phyloP scores from a whole-genome alignment of 2,329 filamentous ascomycete species.

The Penicillium sp. region DNA sequence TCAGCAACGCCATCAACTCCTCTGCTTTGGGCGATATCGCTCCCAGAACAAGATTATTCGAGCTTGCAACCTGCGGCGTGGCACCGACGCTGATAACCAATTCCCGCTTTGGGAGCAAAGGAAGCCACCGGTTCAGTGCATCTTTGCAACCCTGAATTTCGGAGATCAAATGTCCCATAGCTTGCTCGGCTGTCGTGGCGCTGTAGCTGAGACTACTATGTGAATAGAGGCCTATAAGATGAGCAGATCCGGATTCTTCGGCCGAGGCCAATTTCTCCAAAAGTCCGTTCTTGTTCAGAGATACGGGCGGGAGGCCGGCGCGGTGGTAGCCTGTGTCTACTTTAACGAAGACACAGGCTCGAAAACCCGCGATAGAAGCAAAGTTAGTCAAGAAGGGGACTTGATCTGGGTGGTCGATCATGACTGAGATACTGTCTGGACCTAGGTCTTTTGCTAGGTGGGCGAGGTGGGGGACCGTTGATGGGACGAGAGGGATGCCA shows the following conservation, averaged over 20 bases:
- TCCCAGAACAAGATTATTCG: constrained; percentile 57
- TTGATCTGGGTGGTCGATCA: constrained; percentile 68
- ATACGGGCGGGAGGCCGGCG: constrained; percentile 61
- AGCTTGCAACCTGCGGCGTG: constrained; percentile 68
- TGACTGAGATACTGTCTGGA: constrained; percentile 57
- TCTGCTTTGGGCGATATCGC: constrained; percentile 33
- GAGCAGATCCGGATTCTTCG: constrained; percentile 28
- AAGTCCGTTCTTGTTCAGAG: constrained; percentile 37
- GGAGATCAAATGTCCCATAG: constrained; percentile 56
- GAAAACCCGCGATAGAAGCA: constrained; percentile 42
- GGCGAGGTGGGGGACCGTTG: constrained; percentile 59
- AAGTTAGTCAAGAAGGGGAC: constrained; percentile 51
- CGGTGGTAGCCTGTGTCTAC: constrained; percentile 72
- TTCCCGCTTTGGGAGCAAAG: constrained; percentile 23
- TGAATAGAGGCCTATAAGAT: constrained; percentile 65
- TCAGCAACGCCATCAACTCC: constrained; percentile 30
- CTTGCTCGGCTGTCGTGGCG: constrained; percentile 54
- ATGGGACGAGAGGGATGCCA: constrained; percentile 65
- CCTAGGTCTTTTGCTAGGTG: constrained; percentile 57
- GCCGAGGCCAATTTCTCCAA: constrained; percentile 27
- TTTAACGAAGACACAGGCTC: constrained; percentile 65
- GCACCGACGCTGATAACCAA: constrained; percentile 69
- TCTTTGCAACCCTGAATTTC: constrained; percentile 56
- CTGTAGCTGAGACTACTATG: constrained; percentile 72
- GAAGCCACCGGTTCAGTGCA: constrained; percentile 24